Percentiles rank a stretch among this genome's conserved stretches.
Conservation (phyloP, 2,329 filamentous ascomycete genomes). For the Pseudocercospora crystallina region DNA sequence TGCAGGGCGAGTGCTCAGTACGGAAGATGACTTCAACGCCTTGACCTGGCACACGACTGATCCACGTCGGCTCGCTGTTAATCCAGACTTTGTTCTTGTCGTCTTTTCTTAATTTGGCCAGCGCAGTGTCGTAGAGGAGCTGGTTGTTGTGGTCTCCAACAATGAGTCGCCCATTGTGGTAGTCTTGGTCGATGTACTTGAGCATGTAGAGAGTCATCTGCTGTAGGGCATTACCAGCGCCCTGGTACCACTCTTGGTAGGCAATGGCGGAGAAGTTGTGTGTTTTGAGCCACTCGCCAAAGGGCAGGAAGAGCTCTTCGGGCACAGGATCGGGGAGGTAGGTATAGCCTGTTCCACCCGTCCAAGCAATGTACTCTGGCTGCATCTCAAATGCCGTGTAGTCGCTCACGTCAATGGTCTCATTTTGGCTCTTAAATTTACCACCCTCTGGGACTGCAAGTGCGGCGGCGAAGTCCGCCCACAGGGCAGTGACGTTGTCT, state of each 20-base stretch:
- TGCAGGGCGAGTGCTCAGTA: too few relatives aligned
- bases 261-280: constrained; percentile 47
- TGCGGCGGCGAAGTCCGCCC: too few relatives aligned
- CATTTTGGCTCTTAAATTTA: too few relatives aligned
- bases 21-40: too few relatives aligned
- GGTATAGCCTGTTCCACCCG: too few relatives aligned
- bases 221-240: constrained; percentile 46
- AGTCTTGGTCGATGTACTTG: constrained; percentile 31
- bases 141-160: constrained; percentile 7
- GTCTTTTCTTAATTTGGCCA: constrained; percentile 14
- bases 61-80: constrained; percentile 23
- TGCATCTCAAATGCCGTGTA: too few relatives aligned
- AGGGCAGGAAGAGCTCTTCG: constrained; percentile 49
- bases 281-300: constrained; percentile 50
- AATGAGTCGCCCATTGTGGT: constrained; percentile 20
- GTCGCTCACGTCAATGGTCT: too few relatives aligned
- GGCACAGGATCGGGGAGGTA: constrained; percentile 46
- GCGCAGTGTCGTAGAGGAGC: constrained; percentile 23
- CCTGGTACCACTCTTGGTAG: constrained; percentile 45
- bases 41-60: background rate
- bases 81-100: constrained; percentile 29
- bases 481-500: too few relatives aligned
- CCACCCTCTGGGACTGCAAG: too few relatives aligned
- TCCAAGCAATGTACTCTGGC: too few relatives aligned
- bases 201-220: constrained; percentile 49